These are phyloP conservation scores for Begonia loranthoides DNA, from an alignment of 306 rosid species.

Conservation along the genomic window DNA sequence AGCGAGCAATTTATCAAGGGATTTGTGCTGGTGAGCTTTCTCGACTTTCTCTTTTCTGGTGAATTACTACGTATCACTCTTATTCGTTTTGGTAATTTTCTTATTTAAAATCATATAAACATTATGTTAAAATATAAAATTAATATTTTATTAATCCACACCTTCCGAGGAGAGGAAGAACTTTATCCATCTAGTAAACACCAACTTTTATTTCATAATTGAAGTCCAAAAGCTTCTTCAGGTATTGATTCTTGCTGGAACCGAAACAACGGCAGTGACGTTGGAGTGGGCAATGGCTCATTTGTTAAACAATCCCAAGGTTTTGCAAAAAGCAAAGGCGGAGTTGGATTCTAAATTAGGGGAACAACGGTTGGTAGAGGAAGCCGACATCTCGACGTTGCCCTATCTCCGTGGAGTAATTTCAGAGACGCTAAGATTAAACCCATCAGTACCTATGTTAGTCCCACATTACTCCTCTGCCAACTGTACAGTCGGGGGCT, in stretches of 20 bases:
- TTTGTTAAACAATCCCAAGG: conserved; percentile 29
- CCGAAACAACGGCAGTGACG: conserved; percentile 24
- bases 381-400: conserved; percentile 13
- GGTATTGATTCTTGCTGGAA: conserved; percentile 21
- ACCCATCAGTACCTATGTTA: conserved; percentile 10
- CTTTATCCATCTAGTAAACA: background rate
- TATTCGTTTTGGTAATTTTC: background rate
- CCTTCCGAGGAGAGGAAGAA: background rate
- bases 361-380: conserved; percentile 5
- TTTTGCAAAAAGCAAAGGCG: conserved; percentile 5
- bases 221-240: background rate
- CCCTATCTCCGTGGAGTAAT: conserved; percentile 17
- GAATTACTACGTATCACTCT: background rate
- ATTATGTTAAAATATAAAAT: too few relatives aligned
- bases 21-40: conserved; percentile 5
- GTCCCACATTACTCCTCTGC: conserved; percentile 14
- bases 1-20: conserved; percentile 10
- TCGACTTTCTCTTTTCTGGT: background rate
- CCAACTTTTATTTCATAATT: background rate
- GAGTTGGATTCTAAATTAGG: conserved; percentile 20
- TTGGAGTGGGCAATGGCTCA: conserved; percentile 37
- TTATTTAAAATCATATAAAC: background rate
- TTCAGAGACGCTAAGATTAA: conserved; percentile 12
- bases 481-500: conserved; percentile 9
- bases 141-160: too few relatives aligned